phyloP scores from a whole-genome alignment of 129 eudicot genomes.

The Chrysanthemum makinoi region DNA sequence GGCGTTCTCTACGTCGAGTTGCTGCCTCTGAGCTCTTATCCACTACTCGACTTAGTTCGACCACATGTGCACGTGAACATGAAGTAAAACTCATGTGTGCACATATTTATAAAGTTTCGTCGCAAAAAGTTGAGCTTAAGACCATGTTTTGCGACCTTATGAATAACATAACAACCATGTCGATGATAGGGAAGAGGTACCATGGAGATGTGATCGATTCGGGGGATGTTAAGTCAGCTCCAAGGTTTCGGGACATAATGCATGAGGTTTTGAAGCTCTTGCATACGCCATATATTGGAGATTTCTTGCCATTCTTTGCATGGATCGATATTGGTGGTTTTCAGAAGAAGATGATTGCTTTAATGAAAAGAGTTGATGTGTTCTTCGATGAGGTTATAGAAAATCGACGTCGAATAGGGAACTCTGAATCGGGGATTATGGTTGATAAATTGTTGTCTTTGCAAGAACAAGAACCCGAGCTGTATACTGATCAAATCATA shows the following conservation, averaged over 20 bases:
- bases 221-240: neutral
- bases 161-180: constrained; percentile 32
- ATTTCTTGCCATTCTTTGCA: constrained; percentile 34
- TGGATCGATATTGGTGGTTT: constrained; percentile 37
- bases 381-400: constrained; percentile 41
- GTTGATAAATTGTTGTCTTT: constrained; percentile 38
- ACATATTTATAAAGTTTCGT: neutral
- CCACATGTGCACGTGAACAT: constrained; percentile 24
- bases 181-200: constrained; percentile 36
- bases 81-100: constrained; percentile 29
- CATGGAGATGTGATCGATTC: constrained; percentile 19
- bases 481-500: constrained; percentile 43
- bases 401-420: constrained; percentile 14
- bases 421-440: constrained; percentile 23
- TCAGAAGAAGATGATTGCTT: constrained; percentile 29
- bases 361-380: constrained; percentile 31
- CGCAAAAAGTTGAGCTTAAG: constrained; percentile 24
- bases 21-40: constrained; percentile 23
- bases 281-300: constrained; percentile 30
- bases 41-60: constrained; percentile 13
- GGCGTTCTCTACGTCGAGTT: constrained; percentile 33
- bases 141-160: constrained; percentile 19
- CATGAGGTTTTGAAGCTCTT: constrained; percentile 20
- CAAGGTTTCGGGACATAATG: constrained; percentile 9
- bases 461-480: constrained; percentile 47